Base-by-base conservation (phyloP, 73 alveolate genomes). In the Tetrahymena elliotti region DNA sequence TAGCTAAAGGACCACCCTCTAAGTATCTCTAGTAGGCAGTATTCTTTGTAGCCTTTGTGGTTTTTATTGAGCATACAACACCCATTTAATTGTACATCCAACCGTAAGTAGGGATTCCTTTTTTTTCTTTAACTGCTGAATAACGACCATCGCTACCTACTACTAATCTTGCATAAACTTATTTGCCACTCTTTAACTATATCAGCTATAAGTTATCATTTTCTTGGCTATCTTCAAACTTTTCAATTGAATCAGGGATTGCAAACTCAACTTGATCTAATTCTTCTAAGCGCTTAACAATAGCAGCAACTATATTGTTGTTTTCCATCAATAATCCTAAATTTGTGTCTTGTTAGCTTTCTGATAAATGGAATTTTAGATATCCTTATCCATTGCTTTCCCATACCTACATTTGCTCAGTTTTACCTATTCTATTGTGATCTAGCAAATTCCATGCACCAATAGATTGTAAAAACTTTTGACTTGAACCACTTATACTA, bases 71-170 rank as follows among this genome's bases (percentile, higher is more conserved):
- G 36, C 98, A 96, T 8, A 97, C 98, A 24, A 97, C 84, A 8
- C 99, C 98, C 96, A 93, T 94, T 84, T 97, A 94, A 47, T 96
- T 84, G 53, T 97, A 97, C 37, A 97, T 83, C 52, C 96, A 95
- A 15, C 98, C 97, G 37, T 92, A 94, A 35, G 98, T 95, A 8
- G 95, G 94, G 53, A 97, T 97, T 27, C 95, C 96, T 93, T 94
- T 93, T 22, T 93, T 94, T 33, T 97, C 96, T 84, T 97, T 97
- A 10, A 95, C 97, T 33, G 94, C 93, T 27, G 98, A 96, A 92
- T 97, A 93, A 84, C 95, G 97, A 15, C 99, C 99, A 96, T 97
- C 99, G 94, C 97, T 96, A 1, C 99, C 99, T 4, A 97, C 96
- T n/a, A 97, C 38, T 94, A 97, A 84, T 83, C 95, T 95, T 12